These are phyloP conservation scores for Phytopythium aichiense DNA, from an alignment of 352 stramenopile genomes.

Conservation along the genomic window DNA sequence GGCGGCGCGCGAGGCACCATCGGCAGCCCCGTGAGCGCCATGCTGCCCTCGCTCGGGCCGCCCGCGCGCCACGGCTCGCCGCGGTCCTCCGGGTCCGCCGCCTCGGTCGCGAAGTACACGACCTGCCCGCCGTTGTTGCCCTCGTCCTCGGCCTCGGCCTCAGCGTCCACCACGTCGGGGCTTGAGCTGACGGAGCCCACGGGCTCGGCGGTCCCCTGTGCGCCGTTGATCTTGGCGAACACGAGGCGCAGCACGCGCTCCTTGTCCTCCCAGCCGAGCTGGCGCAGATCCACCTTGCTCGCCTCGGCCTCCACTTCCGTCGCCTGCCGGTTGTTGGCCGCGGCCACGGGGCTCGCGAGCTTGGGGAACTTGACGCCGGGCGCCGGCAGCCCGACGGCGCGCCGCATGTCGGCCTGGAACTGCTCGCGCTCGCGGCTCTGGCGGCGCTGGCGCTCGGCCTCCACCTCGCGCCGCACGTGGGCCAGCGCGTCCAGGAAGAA, in stretches of 20 bases:
- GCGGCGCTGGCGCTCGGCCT: slow-evolving; percentile 42
- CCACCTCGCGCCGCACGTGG: slow-evolving; percentile 80
- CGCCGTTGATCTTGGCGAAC: slow-evolving; percentile 92
- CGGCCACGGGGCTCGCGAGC: slow-evolving; percentile 18
- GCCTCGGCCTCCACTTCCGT: background rate
- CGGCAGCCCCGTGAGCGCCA: slow-evolving; percentile 52
- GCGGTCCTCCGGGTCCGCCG: slow-evolving; percentile 8
- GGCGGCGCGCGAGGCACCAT: slow-evolving; percentile 23
- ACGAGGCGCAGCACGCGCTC: slow-evolving; percentile 91
- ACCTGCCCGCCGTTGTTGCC: slow-evolving; percentile 6
- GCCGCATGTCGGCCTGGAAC: slow-evolving; percentile 53
- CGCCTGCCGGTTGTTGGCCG: slow-evolving; percentile 35
- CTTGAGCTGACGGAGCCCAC: background rate
- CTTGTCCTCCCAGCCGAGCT: slow-evolving; percentile 89
- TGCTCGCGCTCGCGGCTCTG: slow-evolving; percentile 44
- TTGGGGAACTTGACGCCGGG: slow-evolving; percentile 43
- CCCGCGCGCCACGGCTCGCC: slow-evolving; percentile 9
- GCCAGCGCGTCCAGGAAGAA: slow-evolving; percentile 93
- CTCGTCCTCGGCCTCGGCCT: slow-evolving; percentile 8
- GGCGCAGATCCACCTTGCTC: slow-evolving; percentile 77
- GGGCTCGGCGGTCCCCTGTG: slow-evolving; percentile 45
- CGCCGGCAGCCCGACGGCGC: slow-evolving; percentile 24
- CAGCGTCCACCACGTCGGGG: background rate
- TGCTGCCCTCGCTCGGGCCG: slow-evolving; percentile 23
- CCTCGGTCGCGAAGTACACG: slow-evolving; percentile 62